phyloP scores from a whole-genome alignment of 2,329 filamentous ascomycete genomes.

The Fusarium guadeloupense region DNA sequence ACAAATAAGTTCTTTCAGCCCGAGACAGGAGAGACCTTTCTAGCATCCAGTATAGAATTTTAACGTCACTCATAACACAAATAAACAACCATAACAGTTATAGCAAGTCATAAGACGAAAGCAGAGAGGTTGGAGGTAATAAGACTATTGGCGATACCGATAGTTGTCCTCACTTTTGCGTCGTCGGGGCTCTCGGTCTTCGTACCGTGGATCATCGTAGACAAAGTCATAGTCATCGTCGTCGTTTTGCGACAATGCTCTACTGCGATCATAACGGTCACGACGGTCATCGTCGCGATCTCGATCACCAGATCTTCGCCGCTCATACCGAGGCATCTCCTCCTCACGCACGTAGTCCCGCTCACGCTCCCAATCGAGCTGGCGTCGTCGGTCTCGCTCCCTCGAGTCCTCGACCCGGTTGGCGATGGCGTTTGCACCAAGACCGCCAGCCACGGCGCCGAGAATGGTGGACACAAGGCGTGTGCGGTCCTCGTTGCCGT shows the following conservation, averaged over 20 bases:
- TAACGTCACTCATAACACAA: background rate
- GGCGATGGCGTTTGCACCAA: slow-evolving; percentile 63
- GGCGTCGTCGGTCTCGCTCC: slow-evolving; percentile 46
- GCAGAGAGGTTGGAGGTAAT: background rate
- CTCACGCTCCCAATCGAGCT: slow-evolving; percentile 52
- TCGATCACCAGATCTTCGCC: slow-evolving; percentile 17
- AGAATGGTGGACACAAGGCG: slow-evolving; percentile 60
- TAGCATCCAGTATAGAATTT: background rate
- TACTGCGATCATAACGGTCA: slow-evolving; percentile 30
- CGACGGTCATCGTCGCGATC: slow-evolving; percentile 15
- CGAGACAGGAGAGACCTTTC: background rate
- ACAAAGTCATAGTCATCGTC: slow-evolving; percentile 44
- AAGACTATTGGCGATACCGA: slow-evolving; percentile 33
- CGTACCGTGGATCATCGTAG: slow-evolving; percentile 44
- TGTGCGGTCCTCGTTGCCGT: slow-evolving; percentile 44
- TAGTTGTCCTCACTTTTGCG: slow-evolving; percentile 42
- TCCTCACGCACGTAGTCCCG: slow-evolving; percentile 45
- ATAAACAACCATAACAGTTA: slow-evolving; percentile 10
- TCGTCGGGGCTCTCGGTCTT: slow-evolving; percentile 39
- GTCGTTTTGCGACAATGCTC: slow-evolving; percentile 33
- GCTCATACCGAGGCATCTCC: slow-evolving; percentile 41
- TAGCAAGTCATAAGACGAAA: slow-evolving; percentile 17
- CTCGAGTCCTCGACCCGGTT: slow-evolving; percentile 53
- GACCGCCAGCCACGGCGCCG: slow-evolving; percentile 63
- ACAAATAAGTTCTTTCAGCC: background rate